Conservation (phyloP, 495 filamentous ascomycete species). For the Neurospora discreta region DNA sequence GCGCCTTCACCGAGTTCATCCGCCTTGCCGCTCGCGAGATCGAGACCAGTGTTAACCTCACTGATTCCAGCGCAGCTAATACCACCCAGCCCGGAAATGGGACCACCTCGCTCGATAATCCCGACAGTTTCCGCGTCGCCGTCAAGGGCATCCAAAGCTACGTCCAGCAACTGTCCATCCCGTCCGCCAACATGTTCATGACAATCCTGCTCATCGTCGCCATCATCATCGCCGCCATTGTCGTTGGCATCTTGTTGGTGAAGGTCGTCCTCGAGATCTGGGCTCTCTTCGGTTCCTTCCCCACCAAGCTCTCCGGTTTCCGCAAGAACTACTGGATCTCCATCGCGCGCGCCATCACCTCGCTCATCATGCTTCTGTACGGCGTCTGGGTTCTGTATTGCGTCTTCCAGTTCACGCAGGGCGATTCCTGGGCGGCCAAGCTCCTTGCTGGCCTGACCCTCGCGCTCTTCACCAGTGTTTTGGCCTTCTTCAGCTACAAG, state of each 20-base stretch:
- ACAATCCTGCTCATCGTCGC: conserved; percentile 82
- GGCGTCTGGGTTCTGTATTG: conserved; percentile 94
- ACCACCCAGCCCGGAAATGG: conserved; percentile 7
- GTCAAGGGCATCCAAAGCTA: conserved; percentile 65
- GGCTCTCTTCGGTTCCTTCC: conserved; percentile 83
- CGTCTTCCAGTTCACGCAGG: conserved; percentile 84
- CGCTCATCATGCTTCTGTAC: conserved; percentile 84
- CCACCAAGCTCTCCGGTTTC: conserved; percentile 69
- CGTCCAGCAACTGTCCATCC: conserved; percentile 68
- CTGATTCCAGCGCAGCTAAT: conserved; percentile 10
- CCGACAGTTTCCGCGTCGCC: conserved; percentile 25
- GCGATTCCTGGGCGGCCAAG: conserved; percentile 95
- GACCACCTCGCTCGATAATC: conserved; percentile 10
- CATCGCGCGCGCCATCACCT: conserved; percentile 77
- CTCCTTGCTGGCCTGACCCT: conserved; percentile 74
- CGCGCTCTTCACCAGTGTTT: conserved; percentile 61
- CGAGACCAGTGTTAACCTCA: conserved; percentile 38
- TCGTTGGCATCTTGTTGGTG: conserved; percentile 76
- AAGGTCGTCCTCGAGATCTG: conserved; percentile 89
- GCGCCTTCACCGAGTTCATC: conserved; percentile 40
- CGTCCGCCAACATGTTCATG: conserved; percentile 91
- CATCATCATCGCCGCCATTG: conserved; percentile 74
- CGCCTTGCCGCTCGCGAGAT: conserved; percentile 39
- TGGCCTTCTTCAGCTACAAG: conserved; percentile 68
- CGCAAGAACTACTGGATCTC: conserved; percentile 93